Conservation (phyloP, 441 rosid genomes). For the Pelargonium cotyledonis region DNA sequence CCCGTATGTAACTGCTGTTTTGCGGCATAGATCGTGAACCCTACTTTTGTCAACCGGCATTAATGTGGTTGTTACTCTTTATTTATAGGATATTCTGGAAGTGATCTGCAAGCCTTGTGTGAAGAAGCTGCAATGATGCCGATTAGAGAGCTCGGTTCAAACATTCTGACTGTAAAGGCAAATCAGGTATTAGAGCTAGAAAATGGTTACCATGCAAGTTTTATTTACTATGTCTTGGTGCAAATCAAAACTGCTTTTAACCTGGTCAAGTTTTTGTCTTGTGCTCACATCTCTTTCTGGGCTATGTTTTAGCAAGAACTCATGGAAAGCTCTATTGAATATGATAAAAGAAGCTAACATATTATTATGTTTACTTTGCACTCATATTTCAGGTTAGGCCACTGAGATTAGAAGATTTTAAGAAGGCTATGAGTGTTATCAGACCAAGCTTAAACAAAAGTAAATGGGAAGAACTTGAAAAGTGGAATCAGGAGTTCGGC, state of each 20-base stretch:
- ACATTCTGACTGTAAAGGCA: slow-evolving; percentile 68
- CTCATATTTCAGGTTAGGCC: slow-evolving; percentile 60
- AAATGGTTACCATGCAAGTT: background rate
- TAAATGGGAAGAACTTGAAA: slow-evolving; percentile 91
- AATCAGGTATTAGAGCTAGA: slow-evolving; percentile 53
- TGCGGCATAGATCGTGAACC: no score
- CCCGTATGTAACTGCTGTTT: no score
- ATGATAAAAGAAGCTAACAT: background rate
- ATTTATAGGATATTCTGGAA: slow-evolving; percentile 84
- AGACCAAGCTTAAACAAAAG: slow-evolving; percentile 82
- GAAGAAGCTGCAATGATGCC: slow-evolving; percentile 99
- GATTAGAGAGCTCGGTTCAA: slow-evolving; percentile 80
- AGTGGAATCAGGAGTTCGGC: slow-evolving; percentile 83
- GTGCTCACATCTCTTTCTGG: background rate
- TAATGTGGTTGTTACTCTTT: slow-evolving; percentile 1
- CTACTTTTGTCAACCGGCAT: no score
- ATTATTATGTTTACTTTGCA: background rate
- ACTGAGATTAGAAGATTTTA: slow-evolving; percentile 62
- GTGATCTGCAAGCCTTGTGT: slow-evolving; percentile 90
- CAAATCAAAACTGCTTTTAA: no score
- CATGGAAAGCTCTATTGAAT: background rate
- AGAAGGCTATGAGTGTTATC: slow-evolving; percentile 70
- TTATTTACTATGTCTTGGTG: no score
- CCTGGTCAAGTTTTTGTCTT: no score
- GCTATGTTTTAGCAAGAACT: background rate